phyloP scores from a whole-genome alignment of 2,329 filamentous ascomycete genomes.

The Venturia carpophila region DNA sequence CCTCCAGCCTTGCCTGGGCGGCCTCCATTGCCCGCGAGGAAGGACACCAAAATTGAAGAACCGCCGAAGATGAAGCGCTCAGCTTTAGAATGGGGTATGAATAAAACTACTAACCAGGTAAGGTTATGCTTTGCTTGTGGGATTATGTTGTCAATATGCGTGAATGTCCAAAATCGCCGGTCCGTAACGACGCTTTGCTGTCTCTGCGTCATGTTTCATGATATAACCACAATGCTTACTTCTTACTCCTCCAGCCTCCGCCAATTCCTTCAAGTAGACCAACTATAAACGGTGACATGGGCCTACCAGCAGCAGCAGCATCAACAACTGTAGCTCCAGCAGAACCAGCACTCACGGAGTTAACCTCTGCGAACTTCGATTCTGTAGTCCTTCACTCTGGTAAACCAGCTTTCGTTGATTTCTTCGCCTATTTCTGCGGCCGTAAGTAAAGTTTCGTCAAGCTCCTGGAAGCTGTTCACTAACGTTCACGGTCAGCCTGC shows the following conservation, averaged over 20 bases:
- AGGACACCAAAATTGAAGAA: conserved; percentile 21
- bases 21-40: conserved; percentile 26
- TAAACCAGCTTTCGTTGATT: conserved; percentile 93
- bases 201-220: background rate
- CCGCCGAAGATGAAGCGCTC: conserved; percentile 31
- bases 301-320: background rate
- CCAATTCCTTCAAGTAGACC: conserved; percentile 20
- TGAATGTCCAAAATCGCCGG: background rate
- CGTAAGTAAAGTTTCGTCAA: conserved; percentile 99
- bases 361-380: conserved; percentile 88
- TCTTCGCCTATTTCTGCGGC: conserved; percentile 97
- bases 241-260: conserved; percentile 21
- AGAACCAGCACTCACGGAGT: conserved; percentile 43
- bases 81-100: conserved; percentile 41
- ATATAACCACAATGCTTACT: background rate
- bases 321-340: background rate
- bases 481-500: conserved; percentile 66
- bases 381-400: conserved; percentile 78
- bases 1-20: conserved; percentile 25
- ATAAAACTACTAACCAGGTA: conserved; percentile 28
- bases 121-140: background rate
- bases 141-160: background rate
- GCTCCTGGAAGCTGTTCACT: conserved; percentile 58
- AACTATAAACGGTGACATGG: conserved; percentile 13
- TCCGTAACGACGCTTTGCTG: background rate